Evolutionary conservation across 768 basidiomycete species (phyloP).

Genomic region (Xanthoconium stramineum): DNA sequence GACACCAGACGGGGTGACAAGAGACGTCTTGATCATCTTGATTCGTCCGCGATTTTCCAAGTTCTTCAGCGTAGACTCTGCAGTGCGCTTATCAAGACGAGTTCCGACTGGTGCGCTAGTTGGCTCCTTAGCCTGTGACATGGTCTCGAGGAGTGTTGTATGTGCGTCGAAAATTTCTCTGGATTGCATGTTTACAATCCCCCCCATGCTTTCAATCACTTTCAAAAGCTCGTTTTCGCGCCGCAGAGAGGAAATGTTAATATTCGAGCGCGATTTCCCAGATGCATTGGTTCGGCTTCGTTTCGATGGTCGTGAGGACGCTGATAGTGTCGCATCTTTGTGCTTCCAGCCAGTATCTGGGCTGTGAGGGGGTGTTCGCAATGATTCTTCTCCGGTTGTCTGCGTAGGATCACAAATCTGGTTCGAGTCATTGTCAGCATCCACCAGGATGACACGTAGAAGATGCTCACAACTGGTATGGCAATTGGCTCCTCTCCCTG

Average conservation of each 20-base stretch:
- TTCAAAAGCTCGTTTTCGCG: slow-evolving; percentile 78
- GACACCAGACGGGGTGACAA: slow-evolving; percentile 57
- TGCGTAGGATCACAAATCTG: not conserved
- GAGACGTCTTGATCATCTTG: slow-evolving; percentile 64
- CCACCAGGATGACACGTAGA: not conserved
- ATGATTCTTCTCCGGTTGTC: not conserved
- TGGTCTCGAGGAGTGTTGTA: slow-evolving; percentile 53
- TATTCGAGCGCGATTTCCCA: slow-evolving; percentile 32
- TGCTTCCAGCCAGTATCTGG: slow-evolving; percentile 13
- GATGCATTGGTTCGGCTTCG: slow-evolving; percentile 15
- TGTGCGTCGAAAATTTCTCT: slow-evolving; percentile 73
- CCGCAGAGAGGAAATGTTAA: slow-evolving; percentile 74
- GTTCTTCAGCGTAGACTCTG: slow-evolving; percentile 52
- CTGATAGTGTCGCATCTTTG: slow-evolving; percentile 1
- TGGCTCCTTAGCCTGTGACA: slow-evolving; percentile 59
- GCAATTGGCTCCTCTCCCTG: not conserved
- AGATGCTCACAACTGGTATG: slow-evolving; percentile 3
- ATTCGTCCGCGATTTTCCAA: slow-evolving; percentile 66
- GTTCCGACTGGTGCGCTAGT: slow-evolving; percentile 69
- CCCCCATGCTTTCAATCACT: slow-evolving; percentile 62
- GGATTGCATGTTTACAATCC: slow-evolving; percentile 60
- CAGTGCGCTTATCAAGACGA: slow-evolving; percentile 71
- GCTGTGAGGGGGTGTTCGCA: not conserved
- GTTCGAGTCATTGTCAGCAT: not conserved
- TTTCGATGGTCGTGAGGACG: slow-evolving; percentile 20